Percentiles rank a stretch among this genome's conserved stretches.
These are phyloP conservation scores for Pavlovales sp. DNA, from an alignment of 208 protist genomes.

Conservation along the genomic window DNA sequence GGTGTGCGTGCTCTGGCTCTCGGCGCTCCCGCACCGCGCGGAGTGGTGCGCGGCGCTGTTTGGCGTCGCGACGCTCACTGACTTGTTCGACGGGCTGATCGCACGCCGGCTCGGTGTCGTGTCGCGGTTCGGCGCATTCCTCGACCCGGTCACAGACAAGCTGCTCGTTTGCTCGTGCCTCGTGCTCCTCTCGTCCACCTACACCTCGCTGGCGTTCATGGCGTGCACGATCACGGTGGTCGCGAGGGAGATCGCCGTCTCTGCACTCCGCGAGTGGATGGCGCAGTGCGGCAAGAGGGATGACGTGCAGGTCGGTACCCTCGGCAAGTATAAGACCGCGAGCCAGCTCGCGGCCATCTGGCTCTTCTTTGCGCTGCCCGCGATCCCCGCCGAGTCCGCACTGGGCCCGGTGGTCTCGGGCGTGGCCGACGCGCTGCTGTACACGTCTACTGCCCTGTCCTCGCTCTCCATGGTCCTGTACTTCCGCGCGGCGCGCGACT, in stretches of 20 bases:
- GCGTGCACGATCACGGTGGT: neutral
- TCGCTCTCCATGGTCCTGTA: too few species aligned
- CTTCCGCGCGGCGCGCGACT: too few species aligned
- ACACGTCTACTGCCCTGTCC: too few species aligned
- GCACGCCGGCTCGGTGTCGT: neutral
- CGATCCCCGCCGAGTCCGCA: too few species aligned
- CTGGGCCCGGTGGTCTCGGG: too few species aligned
- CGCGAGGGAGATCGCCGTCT: conserved; percentile 2
- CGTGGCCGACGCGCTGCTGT: too few species aligned
- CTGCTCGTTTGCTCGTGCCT: conserved; percentile 29
- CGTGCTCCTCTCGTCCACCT: neutral
- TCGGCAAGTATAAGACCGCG: neutral
- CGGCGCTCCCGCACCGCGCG: too few species aligned
- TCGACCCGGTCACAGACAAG: conserved; percentile 37
- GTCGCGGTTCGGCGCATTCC: neutral
- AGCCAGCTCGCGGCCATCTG: neutral
- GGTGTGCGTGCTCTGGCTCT: neutral
- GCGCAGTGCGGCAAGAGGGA: neutral
- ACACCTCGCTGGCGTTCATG: neutral
- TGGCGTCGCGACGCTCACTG: neutral
- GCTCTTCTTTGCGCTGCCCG: neutral
- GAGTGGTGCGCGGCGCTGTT: neutral
- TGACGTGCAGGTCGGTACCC: neutral
- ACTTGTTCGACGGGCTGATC: neutral
- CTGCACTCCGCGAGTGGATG: conserved; percentile 22